A percentile compares a stretch with the other conserved stretches of the same genome.
phyloP scores from a whole-genome alignment of 257 asterid species.

The Agastache rugosa region DNA sequence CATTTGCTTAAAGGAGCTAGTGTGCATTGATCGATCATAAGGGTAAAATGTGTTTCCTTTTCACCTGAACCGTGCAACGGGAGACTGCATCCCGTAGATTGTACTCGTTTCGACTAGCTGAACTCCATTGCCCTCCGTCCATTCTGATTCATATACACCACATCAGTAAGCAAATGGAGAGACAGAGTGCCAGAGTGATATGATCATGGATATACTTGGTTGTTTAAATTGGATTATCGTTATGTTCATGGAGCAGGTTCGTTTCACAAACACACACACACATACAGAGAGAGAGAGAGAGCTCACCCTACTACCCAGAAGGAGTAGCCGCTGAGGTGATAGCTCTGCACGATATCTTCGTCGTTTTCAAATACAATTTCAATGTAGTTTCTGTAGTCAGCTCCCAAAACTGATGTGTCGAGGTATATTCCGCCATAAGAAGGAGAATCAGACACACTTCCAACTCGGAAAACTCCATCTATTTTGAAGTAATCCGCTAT shows the following conservation, averaged over 20 bases:
- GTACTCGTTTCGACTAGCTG: slow-evolving; percentile 61
- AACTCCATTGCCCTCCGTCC: slow-evolving; percentile 90
- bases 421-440: slow-evolving; percentile 80
- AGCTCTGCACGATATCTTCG: slow-evolving; percentile 80
- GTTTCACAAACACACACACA: too few species aligned
- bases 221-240: too few species aligned
- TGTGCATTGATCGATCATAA: neutral
- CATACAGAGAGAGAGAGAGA: neutral
- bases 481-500: slow-evolving; percentile 81
- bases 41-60: neutral
- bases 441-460: slow-evolving; percentile 67
- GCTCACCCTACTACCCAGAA: slow-evolving; percentile 93
- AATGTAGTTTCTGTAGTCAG: slow-evolving; percentile 68
- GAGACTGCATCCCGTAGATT: slow-evolving; percentile 90
- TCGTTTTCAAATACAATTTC: slow-evolving; percentile 78
- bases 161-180: slow-evolving; percentile 11
- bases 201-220: too few species aligned
- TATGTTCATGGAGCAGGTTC: too few species aligned
- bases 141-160: slow-evolving; percentile 56
- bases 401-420: slow-evolving; percentile 76
- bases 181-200: too few species aligned
- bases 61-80: slow-evolving; percentile 84
- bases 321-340: slow-evolving; percentile 82
- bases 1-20: neutral
- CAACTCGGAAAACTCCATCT: slow-evolving; percentile 66